Conservation (phyloP, 2,329 filamentous ascomycete genomes). For the Corinectria fuckeliana region DNA sequence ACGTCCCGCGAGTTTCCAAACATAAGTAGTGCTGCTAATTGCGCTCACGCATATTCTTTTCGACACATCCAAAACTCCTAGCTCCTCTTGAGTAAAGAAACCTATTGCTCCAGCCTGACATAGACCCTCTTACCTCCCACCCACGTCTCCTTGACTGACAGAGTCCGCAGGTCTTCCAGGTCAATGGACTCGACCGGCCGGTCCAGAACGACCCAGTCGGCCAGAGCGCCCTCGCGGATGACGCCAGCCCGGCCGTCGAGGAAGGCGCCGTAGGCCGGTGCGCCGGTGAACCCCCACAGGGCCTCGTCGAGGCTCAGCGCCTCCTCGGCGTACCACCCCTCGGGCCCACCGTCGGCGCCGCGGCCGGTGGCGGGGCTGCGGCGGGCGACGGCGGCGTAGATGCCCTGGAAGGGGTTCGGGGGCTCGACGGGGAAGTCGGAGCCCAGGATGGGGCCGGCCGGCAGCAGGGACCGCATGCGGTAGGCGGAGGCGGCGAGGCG, state of each 20-base stretch:
- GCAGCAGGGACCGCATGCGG: slow-evolving; percentile 67
- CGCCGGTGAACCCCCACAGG: slow-evolving; percentile 66
- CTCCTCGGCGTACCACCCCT: slow-evolving; percentile 67
- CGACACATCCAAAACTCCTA: neutral
- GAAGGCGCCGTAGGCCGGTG: slow-evolving; percentile 65
- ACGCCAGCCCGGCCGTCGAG: slow-evolving; percentile 64
- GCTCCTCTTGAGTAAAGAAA: neutral
- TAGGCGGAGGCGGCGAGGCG: slow-evolving; percentile 66
- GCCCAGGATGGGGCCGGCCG: slow-evolving; percentile 63
- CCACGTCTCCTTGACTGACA: slow-evolving; percentile 72
- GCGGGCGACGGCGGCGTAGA: slow-evolving; percentile 71
- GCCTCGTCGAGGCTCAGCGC: slow-evolving; percentile 65
- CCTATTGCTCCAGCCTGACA: slow-evolving; percentile 6
- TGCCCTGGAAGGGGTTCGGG: slow-evolving; percentile 69
- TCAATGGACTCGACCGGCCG: slow-evolving; percentile 57
- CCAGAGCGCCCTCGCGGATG: slow-evolving; percentile 66
- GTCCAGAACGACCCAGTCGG: slow-evolving; percentile 76
- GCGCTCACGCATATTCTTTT: neutral
- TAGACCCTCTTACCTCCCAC: slow-evolving; percentile 64
- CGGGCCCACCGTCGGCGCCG: slow-evolving; percentile 52
- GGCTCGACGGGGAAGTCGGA: slow-evolving; percentile 78
- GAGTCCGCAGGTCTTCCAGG: slow-evolving; percentile 58
- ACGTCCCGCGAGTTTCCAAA: neutral
- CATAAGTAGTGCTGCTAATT: neutral
- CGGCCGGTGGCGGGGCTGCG: slow-evolving; percentile 63